phyloP scores from a whole-genome alignment of 2,329 filamentous ascomycete species.

The Lojkania enalia region DNA sequence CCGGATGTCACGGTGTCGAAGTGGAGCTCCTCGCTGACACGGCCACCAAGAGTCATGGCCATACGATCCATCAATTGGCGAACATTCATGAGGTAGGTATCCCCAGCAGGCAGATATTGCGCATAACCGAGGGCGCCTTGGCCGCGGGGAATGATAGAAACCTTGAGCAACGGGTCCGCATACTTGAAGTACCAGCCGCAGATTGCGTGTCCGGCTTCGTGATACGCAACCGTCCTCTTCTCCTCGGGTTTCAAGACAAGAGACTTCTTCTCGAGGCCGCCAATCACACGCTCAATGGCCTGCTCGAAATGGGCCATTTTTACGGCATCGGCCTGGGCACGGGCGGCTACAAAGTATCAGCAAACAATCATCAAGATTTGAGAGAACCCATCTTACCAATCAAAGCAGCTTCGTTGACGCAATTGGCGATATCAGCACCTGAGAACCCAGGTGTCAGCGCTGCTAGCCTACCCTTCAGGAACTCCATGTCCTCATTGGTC shows the following conservation, averaged over 20 bases:
- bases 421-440: constrained; percentile 97
- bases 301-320: constrained; percentile 92
- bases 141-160: constrained; percentile 96
- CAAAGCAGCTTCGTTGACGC: constrained; percentile 94
- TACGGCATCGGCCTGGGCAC: constrained; percentile 77
- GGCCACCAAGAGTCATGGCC: constrained; percentile 97
- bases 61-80: constrained; percentile 98
- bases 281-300: constrained; percentile 95
- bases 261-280: constrained; percentile 95
- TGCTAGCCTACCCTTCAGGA: constrained; percentile 83
- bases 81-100: constrained; percentile 94
- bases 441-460: constrained; percentile 96
- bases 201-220: constrained; percentile 97
- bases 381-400: constrained; percentile 67
- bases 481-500: constrained; percentile 85
- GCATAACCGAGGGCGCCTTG: constrained; percentile 93
- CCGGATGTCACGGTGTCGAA: constrained; percentile 96
- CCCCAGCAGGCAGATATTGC: constrained; percentile 89
- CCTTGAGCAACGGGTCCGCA: constrained; percentile 96
- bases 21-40: constrained; percentile 93
- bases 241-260: constrained; percentile 90
- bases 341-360: constrained; percentile 69
- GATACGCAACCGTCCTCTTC: constrained; percentile 95
- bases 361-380: constrained; percentile 7
- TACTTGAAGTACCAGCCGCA: constrained; percentile 97